Evolutionary conservation across 108 stramenopile genomes (phyloP), one percentile per base, ranked within the genome.

Genomic region (Skeletonema grethae): DNA sequence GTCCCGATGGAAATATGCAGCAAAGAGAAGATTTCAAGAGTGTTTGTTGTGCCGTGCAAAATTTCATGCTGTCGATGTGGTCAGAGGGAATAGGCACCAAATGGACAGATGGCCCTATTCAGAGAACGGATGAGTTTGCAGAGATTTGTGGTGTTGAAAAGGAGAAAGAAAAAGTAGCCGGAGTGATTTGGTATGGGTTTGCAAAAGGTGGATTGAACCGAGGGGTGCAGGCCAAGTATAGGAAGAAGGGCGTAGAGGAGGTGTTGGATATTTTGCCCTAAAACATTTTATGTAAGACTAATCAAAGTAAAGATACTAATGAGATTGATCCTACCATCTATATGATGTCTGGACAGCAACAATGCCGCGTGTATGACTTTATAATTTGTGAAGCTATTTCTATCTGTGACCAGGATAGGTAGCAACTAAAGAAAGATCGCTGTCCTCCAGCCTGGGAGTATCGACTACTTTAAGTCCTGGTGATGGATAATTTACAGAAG

Each of bases 171-270:
- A 71, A 73, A 65, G 84, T 88, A 3, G 85, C 72, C 7, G 89
- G 89, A 4, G 69, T 78, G 48, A 76, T 90, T 29, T 90, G 89
- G 89, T 90, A 86, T 58, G 89, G 89, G 39, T 90, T 85, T 77
- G 87, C 89, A 12, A 77, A 62, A 64, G 87, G 87, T 4, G 88
- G 88, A 32, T 67, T 85, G 25, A 81, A 71, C 16, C 45, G 73
- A 63, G 85, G 83, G 36, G 75, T 53, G 22, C 50, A 82, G 58
- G 72, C 77, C 13, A 82, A 82, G 45, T 76, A 69, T 59, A 84
- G 89, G 50, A 82, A 64, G 55, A 86, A 85, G 63, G 82, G 61
- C 36, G 86, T 87, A 4, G 84, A 86, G 46, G 89, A 90, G 55
- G 84, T 90, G 7, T 48, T 90, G 45, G 70, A 67, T 55, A 50